A percentile compares a stretch with the other conserved stretches of the same genome.
These are phyloP conservation scores for Micractinium sp. DNA, from an alignment of 139 green algal genomes.

Conservation along the genomic window DNA sequence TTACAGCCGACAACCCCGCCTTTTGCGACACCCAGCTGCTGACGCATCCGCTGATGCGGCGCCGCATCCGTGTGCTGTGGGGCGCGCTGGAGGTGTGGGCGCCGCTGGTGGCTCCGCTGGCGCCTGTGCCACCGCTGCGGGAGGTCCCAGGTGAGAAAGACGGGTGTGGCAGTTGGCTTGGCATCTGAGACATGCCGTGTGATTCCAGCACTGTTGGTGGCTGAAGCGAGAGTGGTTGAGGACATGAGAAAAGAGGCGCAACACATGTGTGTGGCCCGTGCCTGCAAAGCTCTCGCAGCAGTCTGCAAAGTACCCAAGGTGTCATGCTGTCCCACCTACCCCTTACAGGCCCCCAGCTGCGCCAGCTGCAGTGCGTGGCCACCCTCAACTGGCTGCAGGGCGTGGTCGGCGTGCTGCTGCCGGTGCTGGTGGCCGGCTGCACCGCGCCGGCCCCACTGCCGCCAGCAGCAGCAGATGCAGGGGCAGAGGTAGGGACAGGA, in stretches of 20 bases:
- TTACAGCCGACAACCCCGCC: neutral
- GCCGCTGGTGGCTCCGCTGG: neutral
- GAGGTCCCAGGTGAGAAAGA: too few species aligned
- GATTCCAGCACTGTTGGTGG: too few species aligned
- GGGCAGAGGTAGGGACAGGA: neutral
- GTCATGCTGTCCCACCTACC: too few species aligned
- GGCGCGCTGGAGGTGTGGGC: neutral
- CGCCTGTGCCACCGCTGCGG: neutral
- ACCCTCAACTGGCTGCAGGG: neutral
- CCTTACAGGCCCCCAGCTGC: neutral
- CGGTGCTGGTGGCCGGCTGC: neutral
- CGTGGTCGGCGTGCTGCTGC: neutral
- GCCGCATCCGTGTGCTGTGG: neutral
- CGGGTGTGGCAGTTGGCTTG: too few species aligned
- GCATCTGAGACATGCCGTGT: neutral
- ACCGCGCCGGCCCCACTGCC: neutral
- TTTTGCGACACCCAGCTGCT: conserved; percentile 1
- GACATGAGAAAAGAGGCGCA: too few species aligned
- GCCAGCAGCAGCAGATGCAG: neutral
- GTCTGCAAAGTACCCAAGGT: too few species aligned
- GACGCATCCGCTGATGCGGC: neutral
- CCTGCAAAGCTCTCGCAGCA: too few species aligned
- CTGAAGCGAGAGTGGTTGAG: too few species aligned
- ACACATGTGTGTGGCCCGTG: neutral
- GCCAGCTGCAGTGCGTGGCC: neutral